These are phyloP conservation scores for Cokeromyces recurvatus DNA, from an alignment of 371 early-diverging fungal genomes.

Conservation along the genomic window DNA sequence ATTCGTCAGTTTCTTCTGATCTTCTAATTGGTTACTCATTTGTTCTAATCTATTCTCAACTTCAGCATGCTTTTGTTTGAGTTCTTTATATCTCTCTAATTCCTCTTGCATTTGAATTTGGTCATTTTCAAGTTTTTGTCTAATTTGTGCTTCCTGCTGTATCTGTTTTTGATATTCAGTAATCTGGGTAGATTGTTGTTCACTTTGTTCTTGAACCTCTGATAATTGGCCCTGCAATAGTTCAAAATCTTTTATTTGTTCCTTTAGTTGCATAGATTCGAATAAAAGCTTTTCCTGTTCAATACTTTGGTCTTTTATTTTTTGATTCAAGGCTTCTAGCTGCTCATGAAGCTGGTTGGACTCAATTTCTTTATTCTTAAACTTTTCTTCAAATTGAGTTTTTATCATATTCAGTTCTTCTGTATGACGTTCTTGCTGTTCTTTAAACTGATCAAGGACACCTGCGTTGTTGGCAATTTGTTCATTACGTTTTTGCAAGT, in stretches of 20 bases:
- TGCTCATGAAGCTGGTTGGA: slow-evolving; percentile 8
- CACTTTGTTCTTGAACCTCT: slow-evolving; percentile 7
- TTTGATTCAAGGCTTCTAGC: not conserved
- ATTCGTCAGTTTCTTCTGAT: not conserved
- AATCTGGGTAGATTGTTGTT: not conserved
- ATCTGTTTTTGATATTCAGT: not conserved
- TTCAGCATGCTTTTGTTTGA: not conserved
- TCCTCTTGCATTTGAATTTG: not conserved
- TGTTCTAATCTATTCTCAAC: not conserved
- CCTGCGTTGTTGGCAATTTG: slow-evolving; percentile 5
- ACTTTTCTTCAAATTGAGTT: slow-evolving; percentile 5
- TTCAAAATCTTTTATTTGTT: slow-evolving; percentile 2
- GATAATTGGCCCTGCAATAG: slow-evolving; percentile 1
- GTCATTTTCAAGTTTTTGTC: not conserved
- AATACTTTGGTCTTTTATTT: not conserved
- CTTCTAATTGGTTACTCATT: not conserved
- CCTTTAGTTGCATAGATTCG: not conserved
- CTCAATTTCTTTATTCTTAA: slow-evolving; percentile 9
- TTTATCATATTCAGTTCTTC: slow-evolving; percentile 2
- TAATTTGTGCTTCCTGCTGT: not conserved
- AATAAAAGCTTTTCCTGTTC: not conserved
- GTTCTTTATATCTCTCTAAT: not conserved
- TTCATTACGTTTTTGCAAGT: slow-evolving; percentile 4
- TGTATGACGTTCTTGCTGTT: slow-evolving; percentile 9
- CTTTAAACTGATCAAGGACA: slow-evolving; percentile 7